Conservation (phyloP, 2,329 filamentous ascomycete species). For the Periconia macrospinosa region DNA sequence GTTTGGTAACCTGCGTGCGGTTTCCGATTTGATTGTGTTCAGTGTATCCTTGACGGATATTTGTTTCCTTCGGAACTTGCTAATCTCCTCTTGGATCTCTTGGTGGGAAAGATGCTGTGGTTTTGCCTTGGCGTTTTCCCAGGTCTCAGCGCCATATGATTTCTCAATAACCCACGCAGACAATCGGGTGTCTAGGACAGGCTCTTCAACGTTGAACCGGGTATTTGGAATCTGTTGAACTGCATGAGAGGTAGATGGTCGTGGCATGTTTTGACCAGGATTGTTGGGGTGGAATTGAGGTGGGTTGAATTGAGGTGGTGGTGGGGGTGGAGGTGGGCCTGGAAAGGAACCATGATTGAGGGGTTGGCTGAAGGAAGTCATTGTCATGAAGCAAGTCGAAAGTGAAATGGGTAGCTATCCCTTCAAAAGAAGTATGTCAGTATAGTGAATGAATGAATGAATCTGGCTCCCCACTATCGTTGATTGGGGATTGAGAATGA, state of each 20-base stretch:
- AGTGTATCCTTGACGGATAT: constrained; percentile 20
- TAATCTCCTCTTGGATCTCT: constrained; percentile 25
- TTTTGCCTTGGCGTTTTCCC: constrained; percentile 29
- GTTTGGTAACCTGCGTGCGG: constrained; percentile 26
- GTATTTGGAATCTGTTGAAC: background rate
- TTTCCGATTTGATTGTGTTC: constrained; percentile 27
- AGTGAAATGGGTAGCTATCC: background rate
- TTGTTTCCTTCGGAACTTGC: constrained; percentile 22
- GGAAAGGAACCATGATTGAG: background rate
- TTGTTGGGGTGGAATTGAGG: background rate
- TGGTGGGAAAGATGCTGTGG: constrained; percentile 22
- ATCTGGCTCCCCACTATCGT: background rate
- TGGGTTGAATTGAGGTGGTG: background rate
- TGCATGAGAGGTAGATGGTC: background rate
- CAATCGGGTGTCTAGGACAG: constrained; percentile 10
- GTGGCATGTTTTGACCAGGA: background rate
- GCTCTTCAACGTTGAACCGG: background rate
- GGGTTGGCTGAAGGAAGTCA: background rate
- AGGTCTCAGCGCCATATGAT: constrained; percentile 19
- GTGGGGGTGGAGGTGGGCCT: background rate
- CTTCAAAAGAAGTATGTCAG: no score
- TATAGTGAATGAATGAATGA: background rate
- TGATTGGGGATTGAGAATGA: background rate
- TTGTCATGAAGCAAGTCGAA: background rate
- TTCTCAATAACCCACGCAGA: constrained; percentile 30